Evolutionary conservation across 2,329 filamentous ascomycete genomes (phyloP), one percentile per base, ranked within the genome.

Genomic region (Lasiodiplodia sp.): DNA sequence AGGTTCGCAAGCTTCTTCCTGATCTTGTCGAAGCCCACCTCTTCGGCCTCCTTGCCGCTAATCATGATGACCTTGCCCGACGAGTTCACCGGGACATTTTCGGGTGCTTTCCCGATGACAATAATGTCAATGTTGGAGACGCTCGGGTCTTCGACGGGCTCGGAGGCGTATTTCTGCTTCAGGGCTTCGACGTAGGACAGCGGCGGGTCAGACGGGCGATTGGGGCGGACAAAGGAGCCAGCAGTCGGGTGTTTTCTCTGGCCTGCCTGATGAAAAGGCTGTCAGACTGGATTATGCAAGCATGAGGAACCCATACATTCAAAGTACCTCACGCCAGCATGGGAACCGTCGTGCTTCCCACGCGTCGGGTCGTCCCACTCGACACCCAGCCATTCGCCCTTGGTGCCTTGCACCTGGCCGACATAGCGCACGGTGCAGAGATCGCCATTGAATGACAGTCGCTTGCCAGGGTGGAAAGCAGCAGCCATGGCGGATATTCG

Each of bases 21-120:
- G 72, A 97, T 93, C 84, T 97, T 97, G 73, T 97, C 94, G 73
- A 98, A 98, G 37, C 96, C 96, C 40, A 98, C 88, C 81, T 98
- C 95, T 81, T 98, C 92, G 5, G 93, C 95, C 21, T 94, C 87
- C 80, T 98, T 98, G 47, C 87, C 85, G 80, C 92, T 81, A 84
- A 97, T 85, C 85, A 91, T 82, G 71, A 97, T 91, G 60, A 88
- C 84, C 62, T 85, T 84, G 8, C 75, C 74, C 16, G 66, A 57
- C 18, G 68, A 72, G 8, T 69, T 60, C 14, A 73, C 64, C 8
- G 71, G 69, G n/a, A 72, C 70, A 67, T 78, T 77, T 60, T 69
- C 73, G 56, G 72, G 74, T 66, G 28, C 71, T 38, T 66, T 47
- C 8, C 68, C 68, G 4, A 66, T 55, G 44, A 69, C 55, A 4